A percentile compares a stretch with the other conserved stretches of the same genome.
Conservation (phyloP, 2,329 filamentous ascomycete species). For the Clathrospora elynae region DNA sequence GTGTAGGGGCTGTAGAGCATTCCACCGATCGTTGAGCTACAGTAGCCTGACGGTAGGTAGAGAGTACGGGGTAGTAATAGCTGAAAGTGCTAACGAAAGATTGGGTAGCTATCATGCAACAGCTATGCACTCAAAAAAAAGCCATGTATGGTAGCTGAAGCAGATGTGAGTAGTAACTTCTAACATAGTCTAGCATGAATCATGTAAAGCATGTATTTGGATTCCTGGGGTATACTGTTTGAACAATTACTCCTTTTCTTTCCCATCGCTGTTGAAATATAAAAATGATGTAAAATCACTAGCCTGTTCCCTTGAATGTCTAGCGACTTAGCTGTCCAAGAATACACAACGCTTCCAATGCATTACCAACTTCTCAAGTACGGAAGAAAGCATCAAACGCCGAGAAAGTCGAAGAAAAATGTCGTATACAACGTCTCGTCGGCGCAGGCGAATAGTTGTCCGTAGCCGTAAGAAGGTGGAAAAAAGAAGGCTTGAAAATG, state of each 20-base stretch:
- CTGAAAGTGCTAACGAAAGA: too few species aligned
- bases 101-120: neutral
- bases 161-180: neutral
- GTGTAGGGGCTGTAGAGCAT: too few species aligned
- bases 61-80: too few species aligned
- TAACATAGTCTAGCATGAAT: neutral
- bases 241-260: constrained; percentile 5
- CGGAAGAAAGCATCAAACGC: too few species aligned
- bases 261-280: neutral
- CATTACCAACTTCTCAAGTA: constrained; percentile 7
- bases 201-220: neutral
- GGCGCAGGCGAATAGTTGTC: too few species aligned
- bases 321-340: too few species aligned
- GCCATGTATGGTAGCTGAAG: too few species aligned
- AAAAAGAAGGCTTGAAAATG: constrained; percentile 6
- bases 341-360: constrained; percentile 15
- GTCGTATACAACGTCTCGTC: constrained; percentile 27
- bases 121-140: neutral
- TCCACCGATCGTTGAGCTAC: too few species aligned
- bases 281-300: neutral
- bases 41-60: too few species aligned
- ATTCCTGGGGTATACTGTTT: constrained; percentile 10
- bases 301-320: constrained; percentile 2
- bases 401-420: constrained; percentile 7
- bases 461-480: constrained; percentile 1